Percentiles rank a stretch among this genome's conserved stretches.
Evolutionary conservation across 2,329 filamentous ascomycete genomes (phyloP).

Genomic region (Aphanoascus verrucosus): DNA sequence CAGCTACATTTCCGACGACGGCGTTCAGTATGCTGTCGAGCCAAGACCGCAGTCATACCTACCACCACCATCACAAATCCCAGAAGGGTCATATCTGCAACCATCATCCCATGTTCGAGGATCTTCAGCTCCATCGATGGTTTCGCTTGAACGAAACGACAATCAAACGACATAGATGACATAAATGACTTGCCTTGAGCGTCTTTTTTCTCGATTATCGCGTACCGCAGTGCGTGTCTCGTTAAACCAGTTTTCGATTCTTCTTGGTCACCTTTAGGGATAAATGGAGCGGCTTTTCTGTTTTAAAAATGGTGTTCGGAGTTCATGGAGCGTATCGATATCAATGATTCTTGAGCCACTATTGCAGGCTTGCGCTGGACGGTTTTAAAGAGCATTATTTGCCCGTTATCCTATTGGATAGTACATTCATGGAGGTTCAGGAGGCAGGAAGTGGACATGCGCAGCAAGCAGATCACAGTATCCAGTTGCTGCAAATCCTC

Average conservation of each 20-base stretch:
- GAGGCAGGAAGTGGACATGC: no score
- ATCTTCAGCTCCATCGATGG: conserved; percentile 28
- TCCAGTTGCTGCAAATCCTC: no score
- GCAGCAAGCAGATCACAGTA: no score
- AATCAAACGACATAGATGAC: background rate
- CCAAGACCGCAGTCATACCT: conserved; percentile 49
- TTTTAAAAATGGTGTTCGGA: no score
- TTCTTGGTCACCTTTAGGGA: background rate
- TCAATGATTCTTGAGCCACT: no score
- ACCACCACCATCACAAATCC: background rate
- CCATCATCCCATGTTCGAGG: background rate
- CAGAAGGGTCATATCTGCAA: conserved; percentile 5
- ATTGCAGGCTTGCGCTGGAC: no score
- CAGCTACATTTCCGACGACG: conserved; percentile 66
- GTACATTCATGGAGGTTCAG: no score
- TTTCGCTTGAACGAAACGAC: conserved; percentile 38
- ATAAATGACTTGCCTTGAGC: background rate
- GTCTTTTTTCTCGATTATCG: background rate
- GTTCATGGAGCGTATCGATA: no score
- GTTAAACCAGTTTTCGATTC: background rate
- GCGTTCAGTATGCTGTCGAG: conserved; percentile 60
- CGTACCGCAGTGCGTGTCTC: background rate
- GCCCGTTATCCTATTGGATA: no score
- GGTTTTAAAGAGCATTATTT: no score
- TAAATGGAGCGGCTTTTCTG: background rate